Conservation (phyloP, 83 land plant genomes). For the Diphasiastrum complanatum region DNA sequence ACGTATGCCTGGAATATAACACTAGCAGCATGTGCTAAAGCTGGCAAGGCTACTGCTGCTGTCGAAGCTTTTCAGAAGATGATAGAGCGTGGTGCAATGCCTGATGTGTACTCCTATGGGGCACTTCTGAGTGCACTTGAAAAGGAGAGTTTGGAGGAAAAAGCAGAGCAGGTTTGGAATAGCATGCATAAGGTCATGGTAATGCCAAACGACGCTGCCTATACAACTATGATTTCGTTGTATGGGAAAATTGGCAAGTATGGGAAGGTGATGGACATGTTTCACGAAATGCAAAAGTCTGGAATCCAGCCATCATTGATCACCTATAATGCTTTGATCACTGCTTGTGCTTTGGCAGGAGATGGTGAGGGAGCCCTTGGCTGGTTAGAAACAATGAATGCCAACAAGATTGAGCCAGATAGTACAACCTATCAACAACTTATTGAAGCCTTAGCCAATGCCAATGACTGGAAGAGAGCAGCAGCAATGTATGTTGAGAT, state of each 20-base stretch:
- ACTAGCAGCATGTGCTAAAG: conserved; percentile 62
- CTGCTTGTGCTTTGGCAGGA: conserved; percentile 44
- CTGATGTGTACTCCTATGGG: conserved; percentile 57
- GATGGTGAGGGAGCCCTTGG: conserved; percentile 57
- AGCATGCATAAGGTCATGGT: conserved; percentile 66
- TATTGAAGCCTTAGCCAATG: conserved; percentile 23
- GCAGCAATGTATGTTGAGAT: conserved; percentile 10
- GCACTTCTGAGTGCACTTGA: conserved; percentile 77
- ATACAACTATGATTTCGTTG: conserved; percentile 67
- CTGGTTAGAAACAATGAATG: conserved; percentile 66
- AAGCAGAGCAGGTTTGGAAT: conserved; percentile 59
- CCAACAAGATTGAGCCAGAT: conserved; percentile 44
- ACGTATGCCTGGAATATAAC: conserved; percentile 66
- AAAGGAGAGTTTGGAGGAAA: conserved; percentile 54
- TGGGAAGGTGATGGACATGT: conserved; percentile 35
- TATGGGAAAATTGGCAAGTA: conserved; percentile 47
- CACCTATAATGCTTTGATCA: conserved; percentile 74
- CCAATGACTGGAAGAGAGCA: conserved; percentile 19
- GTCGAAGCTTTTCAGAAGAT: conserved; percentile 58
- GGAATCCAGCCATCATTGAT: conserved; percentile 54
- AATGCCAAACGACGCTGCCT: conserved; percentile 60
- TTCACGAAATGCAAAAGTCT: conserved; percentile 44
- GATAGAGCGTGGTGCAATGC: conserved; percentile 64
- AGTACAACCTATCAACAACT: conserved; percentile 41
- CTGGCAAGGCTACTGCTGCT: conserved; percentile 54